Evolutionary conservation across 2,329 filamentous ascomycete species (phyloP).

Genomic region (Mycosphaerella sp.): DNA sequence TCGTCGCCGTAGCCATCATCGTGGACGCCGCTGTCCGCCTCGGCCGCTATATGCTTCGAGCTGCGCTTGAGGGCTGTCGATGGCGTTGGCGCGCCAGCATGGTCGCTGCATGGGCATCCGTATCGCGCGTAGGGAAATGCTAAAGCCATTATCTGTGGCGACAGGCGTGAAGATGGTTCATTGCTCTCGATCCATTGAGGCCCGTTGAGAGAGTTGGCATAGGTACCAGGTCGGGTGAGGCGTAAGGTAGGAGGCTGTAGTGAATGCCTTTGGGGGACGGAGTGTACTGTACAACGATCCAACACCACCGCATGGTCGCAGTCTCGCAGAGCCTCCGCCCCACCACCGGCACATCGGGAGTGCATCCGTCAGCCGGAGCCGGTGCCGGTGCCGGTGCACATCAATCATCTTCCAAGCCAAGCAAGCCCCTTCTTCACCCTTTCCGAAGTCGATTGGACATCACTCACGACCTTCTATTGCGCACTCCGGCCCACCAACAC

Average conservation of each 20-base stretch:
- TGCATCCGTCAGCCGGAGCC: not conserved
- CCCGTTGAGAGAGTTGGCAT: too few species aligned
- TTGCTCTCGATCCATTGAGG: not conserved
- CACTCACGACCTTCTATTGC: not conserved
- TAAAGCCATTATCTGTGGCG: constrained; percentile 41
- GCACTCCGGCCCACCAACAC: not conserved
- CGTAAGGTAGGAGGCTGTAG: not conserved
- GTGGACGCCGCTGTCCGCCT: constrained; percentile 36
- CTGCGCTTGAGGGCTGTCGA: constrained; percentile 34
- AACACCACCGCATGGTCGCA: too few species aligned
- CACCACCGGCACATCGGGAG: not conserved
- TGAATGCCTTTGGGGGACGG: not conserved
- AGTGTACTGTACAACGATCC: too few species aligned
- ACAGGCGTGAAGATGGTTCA: not conserved
- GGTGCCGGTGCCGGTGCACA: not conserved
- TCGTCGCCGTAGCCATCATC: constrained; percentile 57
- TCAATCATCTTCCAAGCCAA: not conserved
- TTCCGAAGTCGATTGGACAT: not conserved
- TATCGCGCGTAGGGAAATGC: constrained; percentile 59
- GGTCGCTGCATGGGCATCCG: constrained; percentile 56
- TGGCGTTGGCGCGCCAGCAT: constrained; percentile 34
- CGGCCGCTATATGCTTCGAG: constrained; percentile 26
- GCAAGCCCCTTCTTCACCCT: not conserved
- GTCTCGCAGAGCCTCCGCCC: too few species aligned
- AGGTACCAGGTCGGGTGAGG: not conserved